phyloP scores from a whole-genome alignment of 768 basidiomycete species.

The Suillus ampliporus region DNA sequence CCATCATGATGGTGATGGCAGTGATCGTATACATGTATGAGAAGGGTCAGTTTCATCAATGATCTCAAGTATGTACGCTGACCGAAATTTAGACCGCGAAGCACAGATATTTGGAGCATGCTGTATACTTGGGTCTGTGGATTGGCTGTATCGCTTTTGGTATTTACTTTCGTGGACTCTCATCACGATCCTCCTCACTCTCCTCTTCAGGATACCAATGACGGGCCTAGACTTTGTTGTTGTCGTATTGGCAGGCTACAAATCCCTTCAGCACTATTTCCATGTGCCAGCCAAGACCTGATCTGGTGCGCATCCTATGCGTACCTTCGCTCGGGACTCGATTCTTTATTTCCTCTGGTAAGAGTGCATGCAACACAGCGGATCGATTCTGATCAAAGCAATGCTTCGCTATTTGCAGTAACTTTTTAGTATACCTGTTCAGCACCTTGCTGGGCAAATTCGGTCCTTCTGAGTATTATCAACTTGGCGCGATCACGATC shows the following conservation, averaged over 20 bases:
- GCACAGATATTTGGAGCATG: conserved; percentile 8
- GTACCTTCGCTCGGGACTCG: conserved; percentile 11
- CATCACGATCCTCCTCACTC: neutral
- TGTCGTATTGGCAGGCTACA: conserved; percentile 12
- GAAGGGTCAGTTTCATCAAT: neutral
- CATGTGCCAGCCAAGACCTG: conserved; percentile 13
- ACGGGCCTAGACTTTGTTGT: conserved; percentile 15
- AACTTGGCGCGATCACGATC: conserved; percentile 12
- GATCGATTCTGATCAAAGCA: neutral
- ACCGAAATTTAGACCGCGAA: conserved; percentile 4
- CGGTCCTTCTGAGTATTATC: conserved; percentile 5
- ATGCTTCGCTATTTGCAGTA: neutral
- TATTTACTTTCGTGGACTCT: neutral
- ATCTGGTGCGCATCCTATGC: conserved; percentile 14
- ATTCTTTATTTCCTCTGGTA: conserved; percentile 14
- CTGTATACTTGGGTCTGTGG: neutral
- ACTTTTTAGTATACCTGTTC: conserved; percentile 14
- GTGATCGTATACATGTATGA: conserved; percentile 3
- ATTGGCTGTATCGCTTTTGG: conserved; percentile 16
- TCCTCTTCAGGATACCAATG: conserved; percentile 7
- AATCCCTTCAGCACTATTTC: conserved; percentile 14
- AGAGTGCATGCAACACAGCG: neutral
- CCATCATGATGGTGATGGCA: conserved; percentile 11
- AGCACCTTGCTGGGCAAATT: conserved; percentile 9
- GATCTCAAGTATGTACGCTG: neutral